Evolutionary conservation across 768 basidiomycete species (phyloP), one percentile per base, ranked within the genome.

Genomic region (Psilocybe sp.): DNA sequence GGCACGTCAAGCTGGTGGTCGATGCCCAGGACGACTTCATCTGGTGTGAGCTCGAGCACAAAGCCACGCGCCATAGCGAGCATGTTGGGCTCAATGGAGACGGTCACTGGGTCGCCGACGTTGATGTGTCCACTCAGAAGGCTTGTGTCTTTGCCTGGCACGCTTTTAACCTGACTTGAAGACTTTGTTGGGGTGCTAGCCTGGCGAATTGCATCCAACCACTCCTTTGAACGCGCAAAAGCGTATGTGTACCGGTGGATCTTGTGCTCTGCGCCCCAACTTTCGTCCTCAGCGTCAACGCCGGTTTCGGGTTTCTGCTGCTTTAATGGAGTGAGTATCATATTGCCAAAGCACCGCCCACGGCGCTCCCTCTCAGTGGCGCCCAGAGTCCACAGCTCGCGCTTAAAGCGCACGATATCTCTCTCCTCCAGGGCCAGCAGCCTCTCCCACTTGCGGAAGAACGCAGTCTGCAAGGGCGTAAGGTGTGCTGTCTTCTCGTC

Each of bases 371-470:
- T 78, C 59, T 94, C 85, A 14, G 66, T 70, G 0, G 92, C 92
- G 5, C 79, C 79, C 78, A 96, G 81, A 0, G 90, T 94, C 97
- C 97, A 99, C 8, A 98, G 73, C 59, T 99, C 95, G 56, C 89
- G 90, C 63, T 84, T 83, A 71, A 92, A 94, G 15, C 89, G 78
- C 9, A 86, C 69, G 12, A 89, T 72, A 55, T 97, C 95, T 50
- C 87, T 84, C 63, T 98, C 97, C 64, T 99, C 97, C 18, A 78
- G 51, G 2, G 91, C 76, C 49, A 98, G 75, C 13, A 98, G 76
- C 2, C 75, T 69, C 62, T 99, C 97, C 97, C 97, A 99, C 57
- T 81, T 77, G 60, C 82, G 82, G 75, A 97, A 98, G 67, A 98
- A 98, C 1, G 74, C 76, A 0, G 74, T 66, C 39, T 96, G 91